Conservation (phyloP, 2,329 filamentous ascomycete species). For the Harringtonia lauricola region DNA sequence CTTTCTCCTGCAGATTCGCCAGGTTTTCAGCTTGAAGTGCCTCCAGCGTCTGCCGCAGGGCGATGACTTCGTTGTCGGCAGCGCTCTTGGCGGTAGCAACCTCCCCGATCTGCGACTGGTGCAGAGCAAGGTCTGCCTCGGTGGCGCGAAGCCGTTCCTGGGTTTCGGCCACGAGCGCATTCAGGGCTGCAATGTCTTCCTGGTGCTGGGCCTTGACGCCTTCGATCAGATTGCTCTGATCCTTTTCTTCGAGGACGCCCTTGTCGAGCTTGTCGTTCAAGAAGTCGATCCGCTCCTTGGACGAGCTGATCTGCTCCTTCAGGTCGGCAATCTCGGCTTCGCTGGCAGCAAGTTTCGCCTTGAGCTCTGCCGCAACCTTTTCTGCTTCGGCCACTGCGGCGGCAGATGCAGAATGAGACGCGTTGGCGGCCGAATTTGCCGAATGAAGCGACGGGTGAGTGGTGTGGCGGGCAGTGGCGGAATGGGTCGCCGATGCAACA, state of each 20-base stretch:
- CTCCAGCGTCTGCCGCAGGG: slow-evolving; percentile 40
- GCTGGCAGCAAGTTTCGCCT: slow-evolving; percentile 45
- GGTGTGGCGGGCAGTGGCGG: slow-evolving; percentile 28
- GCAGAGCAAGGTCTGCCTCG: slow-evolving; percentile 37
- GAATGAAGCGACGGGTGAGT: slow-evolving; percentile 26
- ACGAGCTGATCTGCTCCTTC: slow-evolving; percentile 43
- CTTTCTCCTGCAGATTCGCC: slow-evolving; percentile 24
- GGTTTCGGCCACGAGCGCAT: slow-evolving; percentile 34
- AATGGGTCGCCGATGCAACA: slow-evolving; percentile 24
- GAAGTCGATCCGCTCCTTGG: slow-evolving; percentile 43
- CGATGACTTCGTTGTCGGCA: slow-evolving; percentile 34
- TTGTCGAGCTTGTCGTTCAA: slow-evolving; percentile 40
- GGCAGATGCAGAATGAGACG: slow-evolving; percentile 12
- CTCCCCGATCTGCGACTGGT: slow-evolving; percentile 36
- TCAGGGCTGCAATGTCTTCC: slow-evolving; percentile 33
- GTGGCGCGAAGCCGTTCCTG: slow-evolving; percentile 39
- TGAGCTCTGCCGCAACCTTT: slow-evolving; percentile 51
- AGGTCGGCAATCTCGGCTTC: slow-evolving; percentile 46
- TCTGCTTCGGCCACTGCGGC: slow-evolving; percentile 27
- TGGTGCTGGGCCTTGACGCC: slow-evolving; percentile 39
- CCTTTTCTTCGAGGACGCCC: slow-evolving; percentile 28
- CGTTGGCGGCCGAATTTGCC: slow-evolving; percentile 11
- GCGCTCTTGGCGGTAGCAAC: slow-evolving; percentile 37
- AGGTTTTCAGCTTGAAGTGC: slow-evolving; percentile 29
- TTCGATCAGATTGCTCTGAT: slow-evolving; percentile 35